A percentile compares a stretch with the other conserved stretches of the same genome.
phyloP scores from a whole-genome alignment of 2,329 filamentous ascomycete species.

The Scleromitrula shiraiana region DNA sequence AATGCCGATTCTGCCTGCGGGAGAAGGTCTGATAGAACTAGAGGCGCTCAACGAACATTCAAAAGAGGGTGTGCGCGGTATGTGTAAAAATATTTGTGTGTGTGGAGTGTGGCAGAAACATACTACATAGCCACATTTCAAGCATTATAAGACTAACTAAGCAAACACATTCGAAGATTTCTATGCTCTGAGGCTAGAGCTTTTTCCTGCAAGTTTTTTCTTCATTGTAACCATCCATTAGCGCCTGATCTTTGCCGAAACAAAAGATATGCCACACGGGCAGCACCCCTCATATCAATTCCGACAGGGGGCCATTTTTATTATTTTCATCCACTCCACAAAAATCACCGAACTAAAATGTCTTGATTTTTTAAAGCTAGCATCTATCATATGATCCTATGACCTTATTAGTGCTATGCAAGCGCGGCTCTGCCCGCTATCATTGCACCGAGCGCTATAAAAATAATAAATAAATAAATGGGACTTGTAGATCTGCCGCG shows the following conservation, averaged over 20 bases:
- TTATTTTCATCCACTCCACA: no score
- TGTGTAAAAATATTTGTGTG: no score
- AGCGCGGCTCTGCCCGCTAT: constrained; percentile 13
- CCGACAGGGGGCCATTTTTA: not conserved
- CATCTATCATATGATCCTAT: constrained; percentile 6
- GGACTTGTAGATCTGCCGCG: constrained; percentile 8
- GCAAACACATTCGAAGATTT: not conserved
- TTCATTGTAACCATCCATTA: not conserved
- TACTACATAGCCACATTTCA: no score
- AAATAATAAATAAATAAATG: not conserved
- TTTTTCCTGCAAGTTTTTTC: not conserved
- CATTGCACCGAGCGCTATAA: no score
- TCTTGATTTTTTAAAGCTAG: constrained; percentile 2
- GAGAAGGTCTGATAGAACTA: constrained; percentile 5
- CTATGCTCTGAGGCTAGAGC: not conserved
- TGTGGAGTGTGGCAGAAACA: no score
- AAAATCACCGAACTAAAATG: not conserved
- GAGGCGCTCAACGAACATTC: no score
- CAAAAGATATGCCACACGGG: not conserved
- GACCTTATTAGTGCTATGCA: constrained; percentile 12
- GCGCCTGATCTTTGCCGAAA: no score
- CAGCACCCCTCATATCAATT: not conserved
- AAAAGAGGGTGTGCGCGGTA: no score
- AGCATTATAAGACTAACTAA: not conserved
- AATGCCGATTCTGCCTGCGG: constrained; percentile 2